These are phyloP conservation scores for Trichoderma virens DNA, from an alignment of 495 filamentous ascomycete genomes.

Conservation along the genomic window DNA sequence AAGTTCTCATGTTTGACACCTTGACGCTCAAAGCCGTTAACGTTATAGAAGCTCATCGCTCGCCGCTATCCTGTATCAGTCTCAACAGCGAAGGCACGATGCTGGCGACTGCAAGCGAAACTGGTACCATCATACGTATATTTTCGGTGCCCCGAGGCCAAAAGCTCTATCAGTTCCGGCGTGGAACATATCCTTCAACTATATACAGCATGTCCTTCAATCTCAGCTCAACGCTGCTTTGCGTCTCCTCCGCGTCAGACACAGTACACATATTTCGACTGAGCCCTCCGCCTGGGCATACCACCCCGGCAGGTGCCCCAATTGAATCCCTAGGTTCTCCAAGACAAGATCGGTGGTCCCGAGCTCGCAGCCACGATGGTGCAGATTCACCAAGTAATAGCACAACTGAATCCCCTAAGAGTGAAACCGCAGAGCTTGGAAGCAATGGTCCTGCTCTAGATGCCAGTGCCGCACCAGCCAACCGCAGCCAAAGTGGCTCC, in stretches of 20 bases:
- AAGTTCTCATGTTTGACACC: constrained; percentile 87
- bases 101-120: constrained; percentile 91
- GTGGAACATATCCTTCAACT: constrained; percentile 85
- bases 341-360: constrained; percentile 38
- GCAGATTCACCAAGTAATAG: constrained; percentile 37
- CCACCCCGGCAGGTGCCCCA: constrained; percentile 16
- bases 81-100: constrained; percentile 90
- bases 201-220: constrained; percentile 99
- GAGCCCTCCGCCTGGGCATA: constrained; percentile 26
- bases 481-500: constrained; percentile 51
- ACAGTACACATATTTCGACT: constrained; percentile 97
- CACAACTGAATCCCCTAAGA: constrained; percentile 34
- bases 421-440: constrained; percentile 30
- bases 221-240: constrained; percentile 81
- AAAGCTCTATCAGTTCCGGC: constrained; percentile 90
- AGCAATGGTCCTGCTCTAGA: constrained; percentile 13
- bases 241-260: constrained; percentile 90
- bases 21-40: constrained; percentile 83
- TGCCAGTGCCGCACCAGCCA: constrained; percentile 34
- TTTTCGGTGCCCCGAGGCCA: constrained; percentile 83
- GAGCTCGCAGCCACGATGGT: constrained; percentile 40
- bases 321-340: constrained; percentile 25
- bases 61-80: constrained; percentile 82
- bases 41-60: constrained; percentile 86
- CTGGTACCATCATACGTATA: constrained; percentile 92